A percentile compares a stretch with the other conserved stretches of the same genome.
These are phyloP conservation scores for Chalaropsis ovoidea DNA, from an alignment of 2,329 filamentous ascomycete species.

Conservation along the genomic window DNA sequence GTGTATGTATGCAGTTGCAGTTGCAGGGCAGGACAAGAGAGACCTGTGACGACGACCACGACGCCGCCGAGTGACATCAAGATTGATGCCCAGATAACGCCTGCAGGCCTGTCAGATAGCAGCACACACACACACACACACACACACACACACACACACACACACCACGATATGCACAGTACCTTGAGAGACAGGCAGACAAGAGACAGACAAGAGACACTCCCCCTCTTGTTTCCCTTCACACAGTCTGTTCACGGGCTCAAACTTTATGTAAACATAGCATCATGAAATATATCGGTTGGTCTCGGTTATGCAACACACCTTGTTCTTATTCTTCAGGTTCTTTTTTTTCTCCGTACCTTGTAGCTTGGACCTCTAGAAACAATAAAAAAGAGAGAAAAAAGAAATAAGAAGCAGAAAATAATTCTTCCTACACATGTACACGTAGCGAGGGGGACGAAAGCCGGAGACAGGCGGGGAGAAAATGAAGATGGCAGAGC, in stretches of 20 bases:
- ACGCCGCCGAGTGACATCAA: background rate
- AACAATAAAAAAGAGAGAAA: constrained; percentile 3
- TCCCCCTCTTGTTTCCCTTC: background rate
- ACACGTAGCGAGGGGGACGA: background rate
- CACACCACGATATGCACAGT: no score
- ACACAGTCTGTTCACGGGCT: background rate
- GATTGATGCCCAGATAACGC: background rate
- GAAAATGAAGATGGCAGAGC: no score
- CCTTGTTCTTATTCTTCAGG: background rate
- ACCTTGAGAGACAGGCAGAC: no score
- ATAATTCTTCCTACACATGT: background rate
- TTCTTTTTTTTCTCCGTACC: background rate
- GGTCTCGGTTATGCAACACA: background rate
- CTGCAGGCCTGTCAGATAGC: no score
- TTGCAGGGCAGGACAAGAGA: background rate
- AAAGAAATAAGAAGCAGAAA: background rate
- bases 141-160: no score
- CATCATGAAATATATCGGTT: background rate
- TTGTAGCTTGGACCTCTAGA: background rate
- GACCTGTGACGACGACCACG: background rate
- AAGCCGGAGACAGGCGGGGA: background rate
- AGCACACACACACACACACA: no score
- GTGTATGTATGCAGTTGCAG: background rate
- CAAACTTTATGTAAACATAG: background rate
- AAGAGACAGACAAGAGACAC: no score